phyloP scores from a whole-genome alignment of 306 rosid species.

The Casuarina cunninghamiana region DNA sequence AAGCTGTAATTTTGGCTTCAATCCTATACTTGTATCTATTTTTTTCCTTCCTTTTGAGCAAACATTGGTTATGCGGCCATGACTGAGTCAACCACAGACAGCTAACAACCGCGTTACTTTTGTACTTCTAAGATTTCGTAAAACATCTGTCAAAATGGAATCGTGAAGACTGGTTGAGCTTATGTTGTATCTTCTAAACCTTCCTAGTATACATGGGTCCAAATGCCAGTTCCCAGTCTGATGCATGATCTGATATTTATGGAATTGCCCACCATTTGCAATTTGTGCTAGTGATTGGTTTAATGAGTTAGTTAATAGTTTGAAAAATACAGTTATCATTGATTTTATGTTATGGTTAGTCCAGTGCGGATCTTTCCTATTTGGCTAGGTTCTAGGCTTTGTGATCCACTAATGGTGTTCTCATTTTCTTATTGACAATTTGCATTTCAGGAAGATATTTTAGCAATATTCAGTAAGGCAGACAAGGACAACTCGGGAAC shows the following conservation, averaged over 20 bases:
- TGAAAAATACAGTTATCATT: background rate
- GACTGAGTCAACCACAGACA: background rate
- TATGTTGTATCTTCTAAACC: background rate
- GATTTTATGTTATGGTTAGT: background rate
- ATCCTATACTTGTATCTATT: background rate
- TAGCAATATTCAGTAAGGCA: conserved; percentile 75
- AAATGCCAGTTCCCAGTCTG: conserved; percentile 4
- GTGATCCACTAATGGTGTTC: background rate
- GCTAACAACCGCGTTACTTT: background rate
- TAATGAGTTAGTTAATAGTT: background rate
- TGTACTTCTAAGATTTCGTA: background rate
- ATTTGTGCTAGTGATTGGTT: background rate
- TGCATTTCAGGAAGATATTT: conserved; percentile 71
- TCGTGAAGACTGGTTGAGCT: background rate
- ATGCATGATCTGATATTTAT: background rate
- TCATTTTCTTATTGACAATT: conserved; percentile 2
- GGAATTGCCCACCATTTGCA: background rate
- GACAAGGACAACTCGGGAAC: conserved; percentile 82
- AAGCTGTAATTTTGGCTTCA: conserved; percentile 4
- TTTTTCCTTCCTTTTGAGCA: background rate
- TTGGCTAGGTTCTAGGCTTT: background rate
- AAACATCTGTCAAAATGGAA: conserved; percentile 5
- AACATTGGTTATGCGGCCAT: background rate
- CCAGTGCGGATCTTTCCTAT: conserved; percentile 6
- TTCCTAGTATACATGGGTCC: background rate